Conservation (phyloP, 169 alveolate genomes). For the Ichthyophthirius multifiliis region DNA sequence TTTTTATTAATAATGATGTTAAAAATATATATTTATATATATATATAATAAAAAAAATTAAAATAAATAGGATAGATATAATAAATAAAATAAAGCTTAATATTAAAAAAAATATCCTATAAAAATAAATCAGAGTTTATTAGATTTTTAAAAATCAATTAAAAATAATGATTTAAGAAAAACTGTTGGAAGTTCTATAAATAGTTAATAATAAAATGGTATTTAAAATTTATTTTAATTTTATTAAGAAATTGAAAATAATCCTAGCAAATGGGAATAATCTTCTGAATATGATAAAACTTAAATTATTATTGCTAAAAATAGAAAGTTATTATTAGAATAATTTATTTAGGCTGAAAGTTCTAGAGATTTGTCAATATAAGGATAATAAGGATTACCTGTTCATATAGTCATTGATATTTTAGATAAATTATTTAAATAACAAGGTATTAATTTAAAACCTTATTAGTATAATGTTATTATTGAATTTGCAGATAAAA, state of each 20-base stretch:
- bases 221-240: too few relatives aligned
- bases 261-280: conserved; percentile 1
- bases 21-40: not conserved
- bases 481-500: not conserved
- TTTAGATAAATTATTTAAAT: not conserved
- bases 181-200: too few relatives aligned
- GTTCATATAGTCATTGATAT: not conserved
- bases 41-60: not conserved
- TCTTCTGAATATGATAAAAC: not conserved
- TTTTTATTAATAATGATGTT: conserved; percentile 17
- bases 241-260: too few relatives aligned
- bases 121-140: too few relatives aligned
- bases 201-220: too few relatives aligned
- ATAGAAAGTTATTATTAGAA: not conserved
- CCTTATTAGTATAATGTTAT: not conserved
- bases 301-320: not conserved
- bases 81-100: not conserved
- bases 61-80: not conserved
- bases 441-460: not conserved
- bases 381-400: too few relatives aligned
- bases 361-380: too few relatives aligned
- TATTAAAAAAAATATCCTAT: too few relatives aligned
- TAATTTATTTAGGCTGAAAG: not conserved
- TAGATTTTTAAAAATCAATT: too few relatives aligned
- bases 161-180: too few relatives aligned